These are phyloP conservation scores for Zoysia matrella DNA, from an alignment of 202 grass and related monocot species.

Conservation along the genomic window DNA sequence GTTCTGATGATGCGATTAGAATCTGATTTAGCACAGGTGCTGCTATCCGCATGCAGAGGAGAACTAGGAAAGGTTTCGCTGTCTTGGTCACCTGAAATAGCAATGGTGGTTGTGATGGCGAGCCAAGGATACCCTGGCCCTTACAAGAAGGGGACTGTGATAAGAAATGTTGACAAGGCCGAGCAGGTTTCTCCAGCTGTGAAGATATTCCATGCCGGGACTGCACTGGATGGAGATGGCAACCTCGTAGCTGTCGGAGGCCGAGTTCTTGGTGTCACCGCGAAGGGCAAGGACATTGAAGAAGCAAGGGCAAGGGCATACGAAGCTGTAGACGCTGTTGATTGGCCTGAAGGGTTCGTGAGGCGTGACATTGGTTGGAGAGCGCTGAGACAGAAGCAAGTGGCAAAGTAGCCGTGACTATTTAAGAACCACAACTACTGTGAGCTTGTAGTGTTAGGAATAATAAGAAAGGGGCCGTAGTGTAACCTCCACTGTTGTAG, in stretches of 20 bases:
- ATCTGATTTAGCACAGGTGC: conserved; percentile 69
- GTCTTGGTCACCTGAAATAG: conserved; percentile 66
- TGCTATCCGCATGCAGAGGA: conserved; percentile 70
- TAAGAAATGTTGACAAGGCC: conserved; percentile 72
- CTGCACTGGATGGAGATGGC: conserved; percentile 57
- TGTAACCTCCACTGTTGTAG: neutral
- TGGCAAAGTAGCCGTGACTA: neutral
- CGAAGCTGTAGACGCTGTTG: conserved; percentile 54
- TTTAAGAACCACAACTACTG: too few relatives aligned
- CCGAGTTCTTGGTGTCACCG: conserved; percentile 68
- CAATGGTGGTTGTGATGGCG: conserved; percentile 80
- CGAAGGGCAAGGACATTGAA: conserved; percentile 71
- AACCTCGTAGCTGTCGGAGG: conserved; percentile 69
- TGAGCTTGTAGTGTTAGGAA: too few relatives aligned
- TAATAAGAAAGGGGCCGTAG: neutral
- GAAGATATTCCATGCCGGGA: conserved; percentile 82
- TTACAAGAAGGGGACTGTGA: conserved; percentile 59
- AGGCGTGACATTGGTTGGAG: conserved; percentile 84
- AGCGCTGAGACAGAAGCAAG: conserved; percentile 33
- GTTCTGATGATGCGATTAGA: conserved; percentile 91
- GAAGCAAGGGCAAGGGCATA: conserved; percentile 72
- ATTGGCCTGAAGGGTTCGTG: conserved; percentile 84
- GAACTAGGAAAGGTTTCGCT: conserved; percentile 60
- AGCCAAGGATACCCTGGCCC: conserved; percentile 71
- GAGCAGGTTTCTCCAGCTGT: conserved; percentile 66